Evolutionary conservation across 2,329 filamentous ascomycete genomes (phyloP).

Genomic region (Neoascochyta sp.): DNA sequence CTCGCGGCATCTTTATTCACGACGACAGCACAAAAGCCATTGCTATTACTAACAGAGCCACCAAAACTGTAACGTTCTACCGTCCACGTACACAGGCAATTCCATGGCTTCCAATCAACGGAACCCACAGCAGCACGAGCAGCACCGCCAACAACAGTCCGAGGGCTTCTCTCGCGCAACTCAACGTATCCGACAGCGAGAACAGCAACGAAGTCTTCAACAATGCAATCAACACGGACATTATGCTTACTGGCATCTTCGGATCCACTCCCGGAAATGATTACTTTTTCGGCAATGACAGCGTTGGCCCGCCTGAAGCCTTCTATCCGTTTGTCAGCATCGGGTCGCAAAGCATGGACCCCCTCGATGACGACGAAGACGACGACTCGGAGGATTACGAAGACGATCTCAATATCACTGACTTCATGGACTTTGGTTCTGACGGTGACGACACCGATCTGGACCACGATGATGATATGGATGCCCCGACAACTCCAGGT

Average conservation of each 20-base stretch:
- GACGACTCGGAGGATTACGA: conserved; percentile 57
- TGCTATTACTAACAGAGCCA: conserved; percentile 41
- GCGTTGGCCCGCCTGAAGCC: conserved; percentile 70
- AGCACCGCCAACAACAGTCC: conserved; percentile 42
- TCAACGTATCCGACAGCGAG: conserved; percentile 40
- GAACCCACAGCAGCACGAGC: conserved; percentile 37
- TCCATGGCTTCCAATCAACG: conserved; percentile 27
- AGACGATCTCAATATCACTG: conserved; percentile 46
- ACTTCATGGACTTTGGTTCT: conserved; percentile 39
- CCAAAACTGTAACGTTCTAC: conserved; percentile 43
- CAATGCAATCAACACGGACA: conserved; percentile 51
- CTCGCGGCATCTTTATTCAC: conserved; percentile 37
- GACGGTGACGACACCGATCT: conserved; percentile 35
- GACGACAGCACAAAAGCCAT: conserved; percentile 38
- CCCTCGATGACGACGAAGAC: conserved; percentile 55
- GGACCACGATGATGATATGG: conserved; percentile 36
- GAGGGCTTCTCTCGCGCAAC: conserved; percentile 31
- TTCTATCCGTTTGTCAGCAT: conserved; percentile 66
- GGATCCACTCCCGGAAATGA: conserved; percentile 42
- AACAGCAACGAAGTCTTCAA: conserved; percentile 35
- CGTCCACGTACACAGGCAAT: conserved; percentile 31
- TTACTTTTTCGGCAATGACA: conserved; percentile 53
- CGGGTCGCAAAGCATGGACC: conserved; percentile 54
- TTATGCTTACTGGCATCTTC: conserved; percentile 75
- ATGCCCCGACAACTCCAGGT: conserved; percentile 36